These are phyloP conservation scores for Tetradesmus obliquus DNA, from an alignment of 139 green algal genomes.

Conservation along the genomic window DNA sequence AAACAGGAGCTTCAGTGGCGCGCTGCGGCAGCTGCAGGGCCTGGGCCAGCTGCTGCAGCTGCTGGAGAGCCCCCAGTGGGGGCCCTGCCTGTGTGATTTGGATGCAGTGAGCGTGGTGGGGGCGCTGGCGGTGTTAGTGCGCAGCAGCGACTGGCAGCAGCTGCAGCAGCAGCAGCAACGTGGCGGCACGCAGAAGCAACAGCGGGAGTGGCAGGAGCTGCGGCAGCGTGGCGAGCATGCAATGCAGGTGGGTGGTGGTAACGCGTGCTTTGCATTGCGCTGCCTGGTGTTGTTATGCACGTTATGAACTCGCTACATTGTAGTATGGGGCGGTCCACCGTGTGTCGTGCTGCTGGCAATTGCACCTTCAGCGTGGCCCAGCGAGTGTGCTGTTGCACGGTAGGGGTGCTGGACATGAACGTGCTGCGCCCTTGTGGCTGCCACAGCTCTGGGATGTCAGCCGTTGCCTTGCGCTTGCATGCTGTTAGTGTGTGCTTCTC, in stretches of 20 bases:
- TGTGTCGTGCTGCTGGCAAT: too few species aligned
- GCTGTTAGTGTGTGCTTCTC: too few species aligned
- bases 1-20: slow-evolving; percentile 9
- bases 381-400: too few species aligned
- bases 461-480: too few species aligned
- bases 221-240: background rate
- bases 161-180: background rate
- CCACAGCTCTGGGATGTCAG: too few species aligned
- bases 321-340: too few species aligned
- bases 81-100: background rate
- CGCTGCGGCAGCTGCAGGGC: background rate
- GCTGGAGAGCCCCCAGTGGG: background rate
- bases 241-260: background rate
- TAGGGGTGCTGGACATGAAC: too few species aligned
- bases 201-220: background rate
- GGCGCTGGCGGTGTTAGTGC: background rate
- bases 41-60: background rate
- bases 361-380: too few species aligned
- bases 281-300: background rate
- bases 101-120: slow-evolving; percentile 25
- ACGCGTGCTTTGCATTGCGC: background rate
- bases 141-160: slow-evolving; percentile 23
- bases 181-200: background rate
- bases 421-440: too few species aligned
- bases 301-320: too few species aligned